Evolutionary conservation across 371 early-diverging fungal species (phyloP).

Genomic region (Gilbertella persicaria): DNA sequence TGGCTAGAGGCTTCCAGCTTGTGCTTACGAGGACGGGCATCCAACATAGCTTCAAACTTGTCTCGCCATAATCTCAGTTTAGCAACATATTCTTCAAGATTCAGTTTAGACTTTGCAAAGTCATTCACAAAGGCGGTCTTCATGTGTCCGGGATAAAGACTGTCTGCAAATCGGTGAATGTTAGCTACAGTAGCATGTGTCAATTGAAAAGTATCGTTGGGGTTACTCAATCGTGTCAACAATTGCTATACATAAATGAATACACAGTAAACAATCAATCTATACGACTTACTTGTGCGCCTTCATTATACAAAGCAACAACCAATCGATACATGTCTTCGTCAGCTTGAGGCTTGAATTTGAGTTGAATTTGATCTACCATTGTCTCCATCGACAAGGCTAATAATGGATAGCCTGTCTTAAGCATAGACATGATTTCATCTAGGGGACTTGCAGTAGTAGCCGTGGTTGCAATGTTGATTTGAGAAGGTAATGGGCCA

Average conservation of each 20-base stretch:
- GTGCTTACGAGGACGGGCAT: conserved; percentile 78
- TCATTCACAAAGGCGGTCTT: conserved; percentile 87
- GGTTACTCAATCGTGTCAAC: conserved; percentile 61
- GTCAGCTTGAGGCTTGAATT: conserved; percentile 91
- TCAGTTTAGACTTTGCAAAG: conserved; percentile 83
- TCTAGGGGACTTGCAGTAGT: conserved; percentile 73
- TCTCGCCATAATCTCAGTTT: conserved; percentile 87
- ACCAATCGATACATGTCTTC: conserved; percentile 96
- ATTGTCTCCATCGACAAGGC: conserved; percentile 96
- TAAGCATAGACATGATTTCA: conserved; percentile 95
- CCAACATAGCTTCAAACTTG: conserved; percentile 83
- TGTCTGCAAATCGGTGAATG: conserved; percentile 82
- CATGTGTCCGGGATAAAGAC: conserved; percentile 74
- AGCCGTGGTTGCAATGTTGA: conserved; percentile 15
- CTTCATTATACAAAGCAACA: conserved; percentile 87
- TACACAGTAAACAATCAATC: background rate
- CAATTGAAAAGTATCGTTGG: conserved; percentile 65
- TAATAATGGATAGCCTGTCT: conserved; percentile 93
- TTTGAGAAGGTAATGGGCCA: conserved; percentile 11
- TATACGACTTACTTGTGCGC: conserved; percentile 69
- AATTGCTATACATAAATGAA: conserved; percentile 51
- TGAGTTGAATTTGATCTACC: conserved; percentile 93
- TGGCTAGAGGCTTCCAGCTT: conserved; percentile 85
- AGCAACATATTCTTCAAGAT: conserved; percentile 78
- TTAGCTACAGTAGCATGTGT: conserved; percentile 81